Percentiles rank a stretch among this genome's conserved stretches.
phyloP scores from a whole-genome alignment of 495 filamentous ascomycete species.

The Penicillium egyptiacum region DNA sequence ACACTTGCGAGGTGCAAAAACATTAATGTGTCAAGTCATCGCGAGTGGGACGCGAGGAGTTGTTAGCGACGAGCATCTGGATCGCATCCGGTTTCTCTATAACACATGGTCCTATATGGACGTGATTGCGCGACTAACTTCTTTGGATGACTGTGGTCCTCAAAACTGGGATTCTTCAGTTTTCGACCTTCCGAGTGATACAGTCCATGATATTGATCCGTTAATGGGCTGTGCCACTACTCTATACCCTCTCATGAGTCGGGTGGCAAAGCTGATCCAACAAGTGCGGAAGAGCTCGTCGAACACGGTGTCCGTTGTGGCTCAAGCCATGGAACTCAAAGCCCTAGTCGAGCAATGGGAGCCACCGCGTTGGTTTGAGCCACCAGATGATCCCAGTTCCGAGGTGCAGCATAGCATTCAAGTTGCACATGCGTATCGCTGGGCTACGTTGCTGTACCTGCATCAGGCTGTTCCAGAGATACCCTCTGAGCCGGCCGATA shows the following conservation, averaged over 20 bases:
- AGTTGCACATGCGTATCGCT: slow-evolving; percentile 76
- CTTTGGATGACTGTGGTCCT: slow-evolving; percentile 58
- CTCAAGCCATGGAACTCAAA: slow-evolving; percentile 65
- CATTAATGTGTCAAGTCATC: slow-evolving; percentile 62
- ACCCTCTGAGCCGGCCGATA: slow-evolving; percentile 55
- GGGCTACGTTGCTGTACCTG: slow-evolving; percentile 72
- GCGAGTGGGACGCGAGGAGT: slow-evolving; percentile 36
- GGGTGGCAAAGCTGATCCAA: slow-evolving; percentile 66
- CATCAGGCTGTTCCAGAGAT: slow-evolving; percentile 79
- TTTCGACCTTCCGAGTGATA: slow-evolving; percentile 40
- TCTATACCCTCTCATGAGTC: slow-evolving; percentile 72
- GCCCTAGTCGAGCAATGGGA: slow-evolving; percentile 63
- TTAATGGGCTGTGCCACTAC: slow-evolving; percentile 72
- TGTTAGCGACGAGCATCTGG: slow-evolving; percentile 44
- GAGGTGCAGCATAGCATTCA: slow-evolving; percentile 66
- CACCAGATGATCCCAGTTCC: slow-evolving; percentile 65
- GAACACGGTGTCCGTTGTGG: slow-evolving; percentile 63
- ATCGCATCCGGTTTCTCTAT: slow-evolving; percentile 66
- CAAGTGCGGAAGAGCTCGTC: slow-evolving; percentile 56
- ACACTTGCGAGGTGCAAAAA: slow-evolving; percentile 69
- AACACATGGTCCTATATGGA: slow-evolving; percentile 85
- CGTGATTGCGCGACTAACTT: slow-evolving; percentile 73
- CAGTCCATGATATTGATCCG: slow-evolving; percentile 65
- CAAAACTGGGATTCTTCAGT: slow-evolving; percentile 52
- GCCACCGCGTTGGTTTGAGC: slow-evolving; percentile 56